Conservation (phyloP, 495 filamentous ascomycete species). For the Penicillium subrubescens region DNA sequence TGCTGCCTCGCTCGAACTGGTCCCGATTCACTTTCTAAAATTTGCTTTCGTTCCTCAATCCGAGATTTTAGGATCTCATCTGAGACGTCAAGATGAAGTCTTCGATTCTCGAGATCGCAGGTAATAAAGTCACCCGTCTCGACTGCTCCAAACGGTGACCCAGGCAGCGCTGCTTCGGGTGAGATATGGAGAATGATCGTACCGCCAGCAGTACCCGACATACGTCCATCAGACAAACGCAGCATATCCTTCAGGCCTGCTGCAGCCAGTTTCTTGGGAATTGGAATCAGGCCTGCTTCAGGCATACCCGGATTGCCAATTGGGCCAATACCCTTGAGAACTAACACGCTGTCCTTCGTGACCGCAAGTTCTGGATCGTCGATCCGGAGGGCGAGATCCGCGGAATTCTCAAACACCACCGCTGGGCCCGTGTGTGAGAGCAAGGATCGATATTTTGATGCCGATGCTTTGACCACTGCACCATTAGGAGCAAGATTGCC, state of each 20-base stretch:
- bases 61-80: conserved; percentile 38
- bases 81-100: conserved; percentile 36
- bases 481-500: conserved; percentile 61
- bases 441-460: conserved; percentile 54
- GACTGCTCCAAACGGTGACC: conserved; percentile 60
- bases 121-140: conserved; percentile 59
- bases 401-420: conserved; percentile 60
- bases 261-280: conserved; percentile 61
- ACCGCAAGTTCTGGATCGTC: conserved; percentile 58
- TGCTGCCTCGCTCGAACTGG: conserved; percentile 38
- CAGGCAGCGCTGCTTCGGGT: conserved; percentile 60
- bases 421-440: conserved; percentile 56
- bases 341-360: conserved; percentile 54
- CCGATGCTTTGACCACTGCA: conserved; percentile 65
- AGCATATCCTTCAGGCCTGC: conserved; percentile 68
- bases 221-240: conserved; percentile 64
- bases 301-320: conserved; percentile 71
- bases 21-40: conserved; percentile 20
- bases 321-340: conserved; percentile 63
- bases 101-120: conserved; percentile 52
- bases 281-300: conserved; percentile 66
- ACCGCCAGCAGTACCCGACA: conserved; percentile 70
- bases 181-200: conserved; percentile 69
- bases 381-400: conserved; percentile 59
- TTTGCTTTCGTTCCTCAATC: conserved; percentile 36